phyloP scores from a whole-genome alignment of 2,329 filamentous ascomycete species.

The Penicillium freii region DNA sequence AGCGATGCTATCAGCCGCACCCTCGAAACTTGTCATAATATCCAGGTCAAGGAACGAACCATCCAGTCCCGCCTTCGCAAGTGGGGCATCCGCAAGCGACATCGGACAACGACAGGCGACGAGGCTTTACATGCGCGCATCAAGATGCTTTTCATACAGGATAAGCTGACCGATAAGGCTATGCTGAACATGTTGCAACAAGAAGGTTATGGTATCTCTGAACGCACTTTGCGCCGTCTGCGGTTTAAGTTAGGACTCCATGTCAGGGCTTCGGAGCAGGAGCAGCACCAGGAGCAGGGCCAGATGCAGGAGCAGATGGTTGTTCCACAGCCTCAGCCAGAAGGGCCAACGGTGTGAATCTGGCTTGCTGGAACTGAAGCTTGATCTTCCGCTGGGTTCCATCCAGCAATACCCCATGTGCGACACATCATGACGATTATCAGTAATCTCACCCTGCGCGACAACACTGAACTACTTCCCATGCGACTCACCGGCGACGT shows the following conservation, averaged over 20 bases:
- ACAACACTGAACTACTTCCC: neutral
- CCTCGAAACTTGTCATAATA: constrained; percentile 23
- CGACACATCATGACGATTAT: neutral
- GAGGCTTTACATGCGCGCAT: constrained; percentile 24
- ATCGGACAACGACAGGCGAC: constrained; percentile 25
- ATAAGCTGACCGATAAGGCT: constrained; percentile 26
- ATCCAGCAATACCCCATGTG: neutral
- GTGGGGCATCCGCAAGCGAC: constrained; percentile 29
- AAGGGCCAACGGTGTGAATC: constrained; percentile 1
- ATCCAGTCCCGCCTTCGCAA: constrained; percentile 27
- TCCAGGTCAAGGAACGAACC: constrained; percentile 26
- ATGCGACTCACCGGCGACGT: neutral
- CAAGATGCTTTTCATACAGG: constrained; percentile 21
- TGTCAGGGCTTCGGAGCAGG: constrained; percentile 17
- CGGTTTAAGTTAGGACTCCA: constrained; percentile 27
- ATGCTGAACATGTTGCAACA: constrained; percentile 25
- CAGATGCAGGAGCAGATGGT: constrained; percentile 1
- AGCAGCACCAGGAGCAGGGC: constrained; percentile 4
- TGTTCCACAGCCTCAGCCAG: neutral
- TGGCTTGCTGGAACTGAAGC: neutral
- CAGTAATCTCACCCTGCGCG: neutral
- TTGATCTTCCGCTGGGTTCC: neutral
- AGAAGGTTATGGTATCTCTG: constrained; percentile 27
- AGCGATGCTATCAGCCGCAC: constrained; percentile 25
- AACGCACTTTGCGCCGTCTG: constrained; percentile 24